Percentiles rank a stretch among this genome's conserved stretches.
Evolutionary conservation across 208 protist genomes (phyloP).

Genomic region (Trypanosomatidae sp.): DNA sequence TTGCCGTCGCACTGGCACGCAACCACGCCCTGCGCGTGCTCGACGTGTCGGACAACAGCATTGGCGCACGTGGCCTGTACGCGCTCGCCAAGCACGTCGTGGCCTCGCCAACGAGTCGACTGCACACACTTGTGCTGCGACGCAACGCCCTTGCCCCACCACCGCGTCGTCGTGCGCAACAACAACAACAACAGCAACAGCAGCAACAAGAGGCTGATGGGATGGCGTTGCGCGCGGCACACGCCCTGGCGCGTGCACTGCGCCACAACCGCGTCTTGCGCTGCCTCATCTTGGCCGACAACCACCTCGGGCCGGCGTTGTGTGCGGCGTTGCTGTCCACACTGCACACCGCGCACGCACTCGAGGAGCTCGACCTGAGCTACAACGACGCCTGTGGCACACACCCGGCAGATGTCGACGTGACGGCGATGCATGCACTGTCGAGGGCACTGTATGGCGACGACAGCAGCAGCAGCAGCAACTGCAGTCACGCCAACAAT

Average conservation of each 20-base stretch:
- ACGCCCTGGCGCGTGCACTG: constrained; percentile 35
- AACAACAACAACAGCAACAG: constrained; percentile 14
- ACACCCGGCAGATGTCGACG: constrained; percentile 28
- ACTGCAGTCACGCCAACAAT: too few relatives aligned
- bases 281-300: constrained; percentile 44
- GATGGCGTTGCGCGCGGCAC: constrained; percentile 22
- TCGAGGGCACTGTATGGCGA: constrained; percentile 28
- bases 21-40: constrained; percentile 63
- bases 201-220: neutral
- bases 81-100: constrained; percentile 51
- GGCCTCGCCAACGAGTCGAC: constrained; percentile 12
- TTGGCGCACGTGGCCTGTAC: constrained; percentile 52
- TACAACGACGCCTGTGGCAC: constrained; percentile 66
- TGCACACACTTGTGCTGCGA: constrained; percentile 46
- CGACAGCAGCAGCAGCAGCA: too few relatives aligned
- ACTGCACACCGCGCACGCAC: constrained; percentile 12
- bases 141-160: constrained; percentile 26
- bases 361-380: constrained; percentile 67
- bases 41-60: constrained; percentile 66
- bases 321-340: constrained; percentile 36
- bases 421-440: constrained; percentile 17
- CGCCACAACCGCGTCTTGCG: constrained; percentile 25
- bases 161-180: constrained; percentile 19
- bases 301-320: constrained; percentile 57
- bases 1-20: constrained; percentile 49